A percentile compares a stretch with the other conserved stretches of the same genome.
Conservation (phyloP, 2,329 filamentous ascomycete genomes). For the Epichloe coenophiala region DNA sequence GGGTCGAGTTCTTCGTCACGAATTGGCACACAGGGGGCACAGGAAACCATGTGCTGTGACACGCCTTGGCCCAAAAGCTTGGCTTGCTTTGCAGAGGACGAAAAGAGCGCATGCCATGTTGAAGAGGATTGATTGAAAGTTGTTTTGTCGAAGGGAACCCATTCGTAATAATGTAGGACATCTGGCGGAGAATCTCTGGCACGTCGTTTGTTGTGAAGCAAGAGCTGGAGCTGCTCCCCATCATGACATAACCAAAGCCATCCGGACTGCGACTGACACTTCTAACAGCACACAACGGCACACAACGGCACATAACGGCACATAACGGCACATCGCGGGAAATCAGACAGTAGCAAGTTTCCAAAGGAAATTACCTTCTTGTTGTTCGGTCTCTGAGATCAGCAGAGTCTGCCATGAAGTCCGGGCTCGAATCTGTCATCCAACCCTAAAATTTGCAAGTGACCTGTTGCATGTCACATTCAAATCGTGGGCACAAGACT, state of each 20-base stretch:
- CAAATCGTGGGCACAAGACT: not conserved
- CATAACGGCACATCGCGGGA: not conserved
- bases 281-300: too few species aligned
- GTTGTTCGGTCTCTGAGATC: not conserved
- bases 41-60: too few species aligned
- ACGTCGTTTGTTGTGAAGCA: not conserved
- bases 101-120: too few species aligned
- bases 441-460: not conserved
- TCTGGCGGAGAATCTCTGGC: not conserved
- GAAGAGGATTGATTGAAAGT: too few species aligned
- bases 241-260: constrained; percentile 1
- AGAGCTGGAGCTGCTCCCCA: not conserved
- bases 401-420: not conserved
- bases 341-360: not conserved
- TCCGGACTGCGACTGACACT: not conserved
- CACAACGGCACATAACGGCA: too few species aligned
- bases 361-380: not conserved
- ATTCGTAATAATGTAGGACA: not conserved
- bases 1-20: too few species aligned
- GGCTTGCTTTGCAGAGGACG: too few species aligned
- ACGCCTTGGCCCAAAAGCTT: too few species aligned
- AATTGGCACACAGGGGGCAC: too few species aligned
- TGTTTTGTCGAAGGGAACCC: too few species aligned
- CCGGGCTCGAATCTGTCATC: not conserved
- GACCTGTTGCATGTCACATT: not conserved